Conservation (phyloP, 2,329 filamentous ascomycete genomes). For the Aspergillus pseudoglaucus region DNA sequence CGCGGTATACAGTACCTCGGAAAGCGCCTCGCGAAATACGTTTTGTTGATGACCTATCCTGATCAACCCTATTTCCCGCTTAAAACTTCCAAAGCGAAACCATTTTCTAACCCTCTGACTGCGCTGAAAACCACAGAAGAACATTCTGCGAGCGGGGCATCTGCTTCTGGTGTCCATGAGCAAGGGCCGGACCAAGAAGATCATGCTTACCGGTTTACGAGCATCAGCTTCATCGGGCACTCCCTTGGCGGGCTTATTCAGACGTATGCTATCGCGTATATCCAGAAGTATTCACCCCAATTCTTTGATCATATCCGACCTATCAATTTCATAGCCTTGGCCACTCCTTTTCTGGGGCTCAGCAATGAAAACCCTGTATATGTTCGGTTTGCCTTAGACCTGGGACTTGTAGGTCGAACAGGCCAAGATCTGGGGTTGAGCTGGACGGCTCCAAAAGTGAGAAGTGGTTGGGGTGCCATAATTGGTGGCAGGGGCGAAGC, state of each 20-base stretch:
- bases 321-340: constrained; percentile 83
- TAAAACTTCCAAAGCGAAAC: constrained; percentile 48
- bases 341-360: constrained; percentile 79
- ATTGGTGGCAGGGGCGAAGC: constrained; percentile 68
- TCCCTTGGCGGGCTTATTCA: constrained; percentile 86
- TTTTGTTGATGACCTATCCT: constrained; percentile 84
- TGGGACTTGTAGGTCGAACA: constrained; percentile 90
- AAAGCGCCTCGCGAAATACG: constrained; percentile 85
- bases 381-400: constrained; percentile 92
- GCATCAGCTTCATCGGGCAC: constrained; percentile 91
- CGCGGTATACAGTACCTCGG: constrained; percentile 95
- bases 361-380: constrained; percentile 98
- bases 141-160: constrained; percentile 26
- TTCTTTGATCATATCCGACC: constrained; percentile 85
- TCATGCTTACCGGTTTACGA: constrained; percentile 72
- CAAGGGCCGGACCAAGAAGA: constrained; percentile 39
- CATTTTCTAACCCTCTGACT: constrained; percentile 44
- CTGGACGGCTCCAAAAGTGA: constrained; percentile 80
- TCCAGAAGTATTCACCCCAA: constrained; percentile 86
- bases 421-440: constrained; percentile 92
- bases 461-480: constrained; percentile 82
- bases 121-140: constrained; percentile 27
- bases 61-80: constrained; percentile 80
- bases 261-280: constrained; percentile 91
- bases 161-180: constrained; percentile 32